Base-by-base conservation (phyloP, 106 monocot species). In the Dendrobium chrysotoxum region DNA sequence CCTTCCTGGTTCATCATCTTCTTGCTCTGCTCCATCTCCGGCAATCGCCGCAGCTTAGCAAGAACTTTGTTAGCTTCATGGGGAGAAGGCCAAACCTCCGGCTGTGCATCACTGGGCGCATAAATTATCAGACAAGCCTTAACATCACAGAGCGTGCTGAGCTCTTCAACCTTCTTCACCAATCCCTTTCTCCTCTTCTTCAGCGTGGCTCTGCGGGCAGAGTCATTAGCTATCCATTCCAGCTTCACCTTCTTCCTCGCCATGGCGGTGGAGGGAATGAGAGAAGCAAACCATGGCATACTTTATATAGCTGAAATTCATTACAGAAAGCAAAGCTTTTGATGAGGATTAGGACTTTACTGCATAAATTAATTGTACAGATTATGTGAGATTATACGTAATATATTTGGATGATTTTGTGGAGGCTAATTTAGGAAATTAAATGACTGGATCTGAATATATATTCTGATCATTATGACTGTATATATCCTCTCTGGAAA, bases 181-280 rank as follows among this genome's bases (percentile, higher is more conserved):
- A 88, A 35, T 2, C 88, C 85, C 79, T 82, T 85, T 16, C 81
- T 38, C 40, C 88, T 16, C 85, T 88, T 88, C 82, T 88, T 88
- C 77, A 85, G 80, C 21, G 85, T 88, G 11, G 85, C 85, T 0
- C 82, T 35, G 10, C 88, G 65, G 0, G 76, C 75, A 0, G 85
- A 25, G 73, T 85, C 82, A 72, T 88, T 88, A 41, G 65, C 38
- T 28, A 88, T 85, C 79, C 76, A 82, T 55, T 68, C 79, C 0
- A 88, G 85, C 53, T 85, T 88, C 77, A 88, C 85, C 85, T 88
- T 88, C 88, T 88, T 85, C 67, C 88, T 85, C 5, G 85, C 82
- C 85, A 88, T 85, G 73, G 40, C 17, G 40, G 40, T 1, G 6
- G 40, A 9, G 30, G 15, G 46, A 46, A 12, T 46, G 35, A 35